Evolutionary conservation across 495 filamentous ascomycete genomes (phyloP).

Genomic region (Paragyromitra xinjiangensis): DNA sequence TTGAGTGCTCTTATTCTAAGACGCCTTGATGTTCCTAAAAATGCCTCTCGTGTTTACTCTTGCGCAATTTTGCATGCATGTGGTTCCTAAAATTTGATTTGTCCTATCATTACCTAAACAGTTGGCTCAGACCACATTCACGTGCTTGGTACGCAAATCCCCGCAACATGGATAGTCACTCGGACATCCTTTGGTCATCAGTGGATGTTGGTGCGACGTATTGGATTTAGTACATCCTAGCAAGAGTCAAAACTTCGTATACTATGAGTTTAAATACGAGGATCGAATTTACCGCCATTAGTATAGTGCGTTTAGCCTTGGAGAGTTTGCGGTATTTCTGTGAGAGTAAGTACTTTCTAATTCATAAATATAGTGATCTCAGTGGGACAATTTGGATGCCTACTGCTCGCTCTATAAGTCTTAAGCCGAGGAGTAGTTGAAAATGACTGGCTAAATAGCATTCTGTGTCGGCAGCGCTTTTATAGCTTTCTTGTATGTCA

Average conservation of each 20-base stretch:
- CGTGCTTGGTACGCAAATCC: neutral
- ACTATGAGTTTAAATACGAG: neutral
- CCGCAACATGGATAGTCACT: slow-evolving; percentile 14
- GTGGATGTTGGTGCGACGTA: neutral
- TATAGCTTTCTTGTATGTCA: neutral
- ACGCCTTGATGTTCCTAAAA: too few relatives aligned
- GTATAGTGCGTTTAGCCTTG: neutral
- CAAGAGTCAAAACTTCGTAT: neutral
- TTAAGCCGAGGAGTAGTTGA: neutral
- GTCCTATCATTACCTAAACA: neutral
- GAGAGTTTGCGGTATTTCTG: neutral
- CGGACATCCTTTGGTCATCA: neutral
- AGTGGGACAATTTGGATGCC: neutral
- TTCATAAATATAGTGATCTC: neutral
- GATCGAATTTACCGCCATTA: neutral
- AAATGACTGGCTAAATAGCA: neutral
- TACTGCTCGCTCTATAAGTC: neutral
- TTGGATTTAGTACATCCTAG: neutral
- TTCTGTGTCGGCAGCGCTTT: neutral
- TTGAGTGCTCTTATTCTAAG: neutral
- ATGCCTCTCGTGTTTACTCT: neutral
- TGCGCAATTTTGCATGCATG: neutral
- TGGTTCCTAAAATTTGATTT: neutral
- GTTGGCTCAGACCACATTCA: neutral
- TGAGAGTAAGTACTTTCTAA: neutral